Evolutionary conservation across 1,284 basidiomycete species (phyloP), one percentile per base, ranked within the genome.

Genomic region (Taiwanofungus camphoratus): DNA sequence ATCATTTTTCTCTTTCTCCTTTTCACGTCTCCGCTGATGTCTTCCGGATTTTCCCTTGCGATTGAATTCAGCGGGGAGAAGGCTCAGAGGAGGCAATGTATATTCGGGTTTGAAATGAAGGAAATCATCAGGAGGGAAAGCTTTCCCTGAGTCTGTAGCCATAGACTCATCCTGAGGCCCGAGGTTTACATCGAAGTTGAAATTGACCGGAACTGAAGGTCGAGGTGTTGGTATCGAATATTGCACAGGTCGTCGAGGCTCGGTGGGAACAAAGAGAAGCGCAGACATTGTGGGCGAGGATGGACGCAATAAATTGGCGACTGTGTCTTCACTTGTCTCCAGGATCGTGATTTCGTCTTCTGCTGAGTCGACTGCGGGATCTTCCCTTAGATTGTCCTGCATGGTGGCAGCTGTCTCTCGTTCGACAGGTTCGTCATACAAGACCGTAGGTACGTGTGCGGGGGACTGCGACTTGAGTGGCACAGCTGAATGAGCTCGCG

Each of bases 11-110:
- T 69, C 71, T 12, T 50, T 56, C 52, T 49, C 61, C 53, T 50
- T 74, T 65, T 56, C 59, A 32, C 74, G 73, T 57, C 76, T 82
- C 37, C 78, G 74, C 44, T 73, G 67, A 39, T 61, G 64, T 48
- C 78, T 81, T 3, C 64, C 64, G 2, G 73, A 64, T 53, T 77
- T 84, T 21, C 65, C 64, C 57, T 80, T 85, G 30, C 78, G 74
- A 36, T 71, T 71, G 55, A 78, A 80, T 48, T 87, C 82, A 0
- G 69, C 52, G 15, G 84, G 82, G n/a, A 87, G 66, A 4, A 65
- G 54, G 51, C 74, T 79, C 34, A 82, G 64, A 8, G 77, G 71
- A 13, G 86, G 85, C 3, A 87, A 64, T 4, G 71, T 69, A 53
- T 85, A 87, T 1, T 67, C 55, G 12, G 69, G 68, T 36, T 71